Conservation (phyloP, 2,329 filamentous ascomycete genomes). For the Tolypocladium amazonense region DNA sequence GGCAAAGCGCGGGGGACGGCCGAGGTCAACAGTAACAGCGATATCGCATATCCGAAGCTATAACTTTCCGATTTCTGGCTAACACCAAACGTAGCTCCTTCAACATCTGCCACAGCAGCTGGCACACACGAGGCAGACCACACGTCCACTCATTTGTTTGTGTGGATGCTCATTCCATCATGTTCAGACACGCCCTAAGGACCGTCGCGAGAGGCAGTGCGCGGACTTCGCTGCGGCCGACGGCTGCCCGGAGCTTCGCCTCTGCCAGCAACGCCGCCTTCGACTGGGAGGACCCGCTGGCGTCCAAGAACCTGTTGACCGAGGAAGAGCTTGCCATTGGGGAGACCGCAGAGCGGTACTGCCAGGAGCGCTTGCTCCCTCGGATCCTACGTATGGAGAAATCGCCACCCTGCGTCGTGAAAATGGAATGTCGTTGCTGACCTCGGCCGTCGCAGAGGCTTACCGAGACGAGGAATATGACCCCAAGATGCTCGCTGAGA, state of each 20-base stretch:
- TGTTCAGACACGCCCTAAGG: slow-evolving; percentile 21
- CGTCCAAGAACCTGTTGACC: slow-evolving; percentile 63
- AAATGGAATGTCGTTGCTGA: not conserved
- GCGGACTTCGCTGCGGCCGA: slow-evolving; percentile 13
- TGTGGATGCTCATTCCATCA: slow-evolving; percentile 5
- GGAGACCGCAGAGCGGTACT: slow-evolving; percentile 87
- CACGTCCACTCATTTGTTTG: not conserved
- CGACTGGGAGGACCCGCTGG: slow-evolving; percentile 87
- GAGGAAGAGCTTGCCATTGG: slow-evolving; percentile 86
- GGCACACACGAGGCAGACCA: not conserved
- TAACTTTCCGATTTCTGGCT: not conserved
- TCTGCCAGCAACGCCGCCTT: slow-evolving; percentile 38
- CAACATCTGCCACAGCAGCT: slow-evolving; percentile 6
- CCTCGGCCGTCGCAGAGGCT: slow-evolving; percentile 45
- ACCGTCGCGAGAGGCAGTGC: slow-evolving; percentile 12
- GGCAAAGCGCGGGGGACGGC: not conserved
- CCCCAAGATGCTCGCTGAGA: slow-evolving; percentile 73
- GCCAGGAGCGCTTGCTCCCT: slow-evolving; percentile 79
- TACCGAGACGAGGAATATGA: slow-evolving; percentile 83
- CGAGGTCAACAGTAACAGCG: slow-evolving; percentile 1
- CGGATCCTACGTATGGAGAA: slow-evolving; percentile 65
- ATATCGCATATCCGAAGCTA: slow-evolving; percentile 6
- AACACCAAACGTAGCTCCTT: slow-evolving; percentile 8
- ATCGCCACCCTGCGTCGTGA: not conserved
- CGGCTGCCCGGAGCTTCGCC: slow-evolving; percentile 22